These are phyloP conservation scores for Suillus decipiens DNA, from an alignment of 768 basidiomycete species.

Conservation along the genomic window DNA sequence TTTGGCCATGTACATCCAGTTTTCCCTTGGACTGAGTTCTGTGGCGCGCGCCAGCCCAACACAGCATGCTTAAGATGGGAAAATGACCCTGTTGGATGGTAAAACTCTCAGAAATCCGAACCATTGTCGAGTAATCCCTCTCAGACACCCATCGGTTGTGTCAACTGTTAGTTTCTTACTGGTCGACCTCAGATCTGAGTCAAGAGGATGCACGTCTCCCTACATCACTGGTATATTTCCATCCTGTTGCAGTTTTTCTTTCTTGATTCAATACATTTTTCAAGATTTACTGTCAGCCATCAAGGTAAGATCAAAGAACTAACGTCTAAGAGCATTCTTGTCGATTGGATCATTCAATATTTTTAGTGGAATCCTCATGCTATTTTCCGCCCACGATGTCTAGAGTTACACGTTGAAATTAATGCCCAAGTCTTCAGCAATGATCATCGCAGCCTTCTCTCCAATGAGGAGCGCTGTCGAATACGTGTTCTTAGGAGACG, in stretches of 20 bases:
- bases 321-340: constrained; percentile 79
- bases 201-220: constrained; percentile 56
- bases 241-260: not conserved
- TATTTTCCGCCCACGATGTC: not conserved
- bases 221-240: constrained; percentile 75
- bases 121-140: too few species aligned
- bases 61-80: too few species aligned
- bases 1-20: too few species aligned
- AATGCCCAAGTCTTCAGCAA: constrained; percentile 50
- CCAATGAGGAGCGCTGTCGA: constrained; percentile 45
- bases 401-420: not conserved
- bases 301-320: constrained; percentile 80
- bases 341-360: constrained; percentile 48
- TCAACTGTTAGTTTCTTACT: too few species aligned
- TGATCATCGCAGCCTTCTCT: constrained; percentile 58
- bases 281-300: constrained; percentile 68
- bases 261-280: constrained; percentile 3
- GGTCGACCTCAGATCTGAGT: constrained; percentile 55
- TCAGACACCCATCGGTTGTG: too few species aligned
- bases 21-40: too few species aligned
- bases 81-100: too few species aligned
- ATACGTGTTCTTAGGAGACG: constrained; percentile 35
- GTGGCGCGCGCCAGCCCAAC: too few species aligned
- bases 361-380: not conserved
- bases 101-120: too few species aligned